Base-by-base conservation (phyloP, 2,329 filamentous ascomycete genomes). In the Pseudogymnoascus sp. region DNA sequence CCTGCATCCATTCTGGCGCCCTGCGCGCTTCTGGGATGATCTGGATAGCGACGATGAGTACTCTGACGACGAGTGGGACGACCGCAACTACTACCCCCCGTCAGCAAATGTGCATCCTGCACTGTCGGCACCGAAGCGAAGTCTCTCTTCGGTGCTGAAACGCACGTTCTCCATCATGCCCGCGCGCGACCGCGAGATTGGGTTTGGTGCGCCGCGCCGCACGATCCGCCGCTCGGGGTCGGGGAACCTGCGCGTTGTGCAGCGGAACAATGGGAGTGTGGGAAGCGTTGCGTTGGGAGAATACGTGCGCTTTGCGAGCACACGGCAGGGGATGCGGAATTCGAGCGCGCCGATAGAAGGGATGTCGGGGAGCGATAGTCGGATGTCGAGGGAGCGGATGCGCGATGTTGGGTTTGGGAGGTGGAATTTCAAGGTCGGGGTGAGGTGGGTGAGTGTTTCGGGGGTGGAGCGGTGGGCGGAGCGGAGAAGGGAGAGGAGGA, bases 161-260 rank as follows among this genome's bases (percentile, higher is more conserved):
- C 77, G 78, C 37, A 87, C 84, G 0, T 86, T 88, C 75, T 80
- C 84, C 11, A 85, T 87, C 28, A 69, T 87, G 59, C 84, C 85
- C 0, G 67, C 78, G n/a, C 73, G 78, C 53, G 75, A 79, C 23
- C 49, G 28, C 49, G 49, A 56, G 16, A 34, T 56, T 3, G 49
- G 28, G 5, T 56, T 56, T 25, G 18, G 36, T 2, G 75, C 77
- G 31, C 70, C 76, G 43, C 80, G 84, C 3, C 79, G 84, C 25
- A 86, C 81, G 1, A 85, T 88, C 65, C 78, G 79, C 53, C 79
- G 84, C 60, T 85, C 82, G 5, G 77, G 81, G 3, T 87, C 84
- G 67, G 85, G 85, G 1, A 87, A 82, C 65, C 72, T 88, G 61
- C 78, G 83, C 11, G 84, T 88, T 0, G 81, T 87, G 73, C 79